A percentile compares a stretch with the other conserved stretches of the same genome.
phyloP scores from a whole-genome alignment of 2,329 filamentous ascomycete genomes.

The Aureobasidium musti region DNA sequence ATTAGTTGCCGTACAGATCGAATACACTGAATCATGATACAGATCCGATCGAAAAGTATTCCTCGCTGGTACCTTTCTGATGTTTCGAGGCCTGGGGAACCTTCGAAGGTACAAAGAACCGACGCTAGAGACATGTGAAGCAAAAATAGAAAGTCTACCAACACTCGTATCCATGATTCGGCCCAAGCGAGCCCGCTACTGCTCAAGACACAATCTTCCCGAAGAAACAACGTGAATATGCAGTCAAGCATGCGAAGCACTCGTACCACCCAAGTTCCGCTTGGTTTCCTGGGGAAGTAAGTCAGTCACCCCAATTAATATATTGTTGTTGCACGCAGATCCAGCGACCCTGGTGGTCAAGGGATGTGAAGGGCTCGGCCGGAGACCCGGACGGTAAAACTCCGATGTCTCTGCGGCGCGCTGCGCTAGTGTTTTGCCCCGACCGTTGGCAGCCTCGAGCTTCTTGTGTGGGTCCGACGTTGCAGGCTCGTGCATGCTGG shows the following conservation, averaged over 20 bases:
- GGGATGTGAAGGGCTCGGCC: neutral
- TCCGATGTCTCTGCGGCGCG: slow-evolving; percentile 19
- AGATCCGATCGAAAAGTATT: slow-evolving; percentile 9
- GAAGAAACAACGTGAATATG: neutral
- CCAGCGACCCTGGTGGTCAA: slow-evolving; percentile 11
- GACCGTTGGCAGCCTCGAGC: slow-evolving; percentile 28
- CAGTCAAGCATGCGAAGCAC: neutral
- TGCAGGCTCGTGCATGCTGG: slow-evolving; percentile 24
- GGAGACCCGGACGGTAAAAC: slow-evolving; percentile 2
- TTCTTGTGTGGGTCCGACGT: slow-evolving; percentile 27
- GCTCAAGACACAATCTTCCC: neutral
- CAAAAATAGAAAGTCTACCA: slow-evolving; percentile 25
- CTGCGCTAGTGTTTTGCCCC: slow-evolving; percentile 26
- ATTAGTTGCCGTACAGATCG: neutral
- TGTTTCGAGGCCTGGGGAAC: neutral
- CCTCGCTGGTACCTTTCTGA: neutral
- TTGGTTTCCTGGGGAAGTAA: neutral
- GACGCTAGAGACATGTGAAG: slow-evolving; percentile 13
- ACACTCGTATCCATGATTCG: slow-evolving; percentile 8
- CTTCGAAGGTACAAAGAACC: neutral
- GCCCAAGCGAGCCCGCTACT: neutral
- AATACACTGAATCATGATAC: neutral
- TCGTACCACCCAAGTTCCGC: neutral
- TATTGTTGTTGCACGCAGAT: slow-evolving; percentile 4
- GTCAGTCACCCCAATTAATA: neutral